Base-by-base conservation (phyloP, 2,329 filamentous ascomycete genomes). In the Alternaria consortialis region DNA sequence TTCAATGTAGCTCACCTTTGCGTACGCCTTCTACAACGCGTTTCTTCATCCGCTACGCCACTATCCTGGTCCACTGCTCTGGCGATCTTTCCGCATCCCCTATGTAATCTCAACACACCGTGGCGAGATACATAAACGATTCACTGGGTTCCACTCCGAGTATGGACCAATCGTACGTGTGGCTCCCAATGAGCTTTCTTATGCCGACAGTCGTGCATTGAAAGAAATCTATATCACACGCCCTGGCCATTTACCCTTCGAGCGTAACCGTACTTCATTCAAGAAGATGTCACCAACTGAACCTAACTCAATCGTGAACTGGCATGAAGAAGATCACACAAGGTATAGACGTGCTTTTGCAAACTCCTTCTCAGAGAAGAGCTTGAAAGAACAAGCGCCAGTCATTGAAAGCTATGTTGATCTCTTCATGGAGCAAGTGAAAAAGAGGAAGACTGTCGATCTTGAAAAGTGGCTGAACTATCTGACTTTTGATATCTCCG, bases 131-230 rank as follows among this genome's bases (percentile, higher is more conserved):
- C 73, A 75, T 37, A 67, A 62, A 12, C 58, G 60, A 8, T 48
- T 74, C 7, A 67, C 66, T 23, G 39, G 65, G 1, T 70, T 73
- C 17, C 72, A 75, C 52, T 60, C 71, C 29, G 60, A 55, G 9
- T 76, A 75, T 55, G 74, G 74, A 8, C 63, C 68, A 1, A 54
- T 75, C 12, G 70, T 76, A 5, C 67, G 74, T 5, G 68, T 75
- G 8, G 72, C 74, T 5, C 73, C 73, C 1, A 67, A 75, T 48
- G 73, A 75, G 43, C 63, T 76, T 1, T 74, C 71, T 0, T 75
- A 72, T 51, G 63, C 69, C 13, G 63, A 71, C 40, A 60, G 66
- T 29, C 56, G 58, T 27, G 73, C 73, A n/a, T 68, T 70, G 67
- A 71, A 68, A 54, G 72, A 76, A 20, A 74, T 75, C 17, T 76